Conservation (phyloP, 1,284 basidiomycete species). For the Neotropicomus parvogracilis region DNA sequence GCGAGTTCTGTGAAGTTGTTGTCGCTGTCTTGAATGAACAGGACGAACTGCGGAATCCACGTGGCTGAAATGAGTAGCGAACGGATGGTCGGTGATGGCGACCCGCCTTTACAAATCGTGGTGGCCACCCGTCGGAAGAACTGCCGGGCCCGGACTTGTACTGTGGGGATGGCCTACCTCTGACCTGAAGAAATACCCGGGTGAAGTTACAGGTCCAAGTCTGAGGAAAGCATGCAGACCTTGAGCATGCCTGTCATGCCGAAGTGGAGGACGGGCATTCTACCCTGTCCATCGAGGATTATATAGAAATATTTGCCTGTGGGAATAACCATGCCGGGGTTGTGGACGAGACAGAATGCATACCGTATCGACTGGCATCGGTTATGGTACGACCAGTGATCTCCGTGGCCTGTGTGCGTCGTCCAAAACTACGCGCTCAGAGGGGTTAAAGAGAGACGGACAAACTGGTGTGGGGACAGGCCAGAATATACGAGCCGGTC, state of each 20-base stretch:
- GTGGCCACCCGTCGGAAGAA: conserved; percentile 66
- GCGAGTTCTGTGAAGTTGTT: conserved; percentile 46
- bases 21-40: conserved; percentile 45
- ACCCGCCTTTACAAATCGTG: conserved; percentile 65
- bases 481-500: conserved; percentile 73
- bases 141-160: conserved; percentile 60
- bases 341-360: background rate
- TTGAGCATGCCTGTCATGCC: conserved; percentile 84
- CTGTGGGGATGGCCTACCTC: conserved; percentile 58
- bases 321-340: background rate
- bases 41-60: conserved; percentile 49
- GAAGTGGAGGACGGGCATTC: conserved; percentile 72
- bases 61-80: background rate
- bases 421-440: background rate
- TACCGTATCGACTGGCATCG: conserved; percentile 63
- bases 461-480: conserved; percentile 60
- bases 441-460: conserved; percentile 36
- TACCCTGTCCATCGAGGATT: conserved; percentile 60
- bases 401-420: conserved; percentile 52
- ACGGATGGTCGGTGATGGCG: background rate
- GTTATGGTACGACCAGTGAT: conserved; percentile 57
- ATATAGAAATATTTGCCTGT: conserved; percentile 78
- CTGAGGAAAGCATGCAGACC: conserved; percentile 35
- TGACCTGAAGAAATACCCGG: conserved; percentile 42
- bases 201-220: background rate